A percentile compares a stretch with the other conserved stretches of the same genome.
phyloP scores from a whole-genome alignment of 257 asterid species.

The Ehretia macrophylla region DNA sequence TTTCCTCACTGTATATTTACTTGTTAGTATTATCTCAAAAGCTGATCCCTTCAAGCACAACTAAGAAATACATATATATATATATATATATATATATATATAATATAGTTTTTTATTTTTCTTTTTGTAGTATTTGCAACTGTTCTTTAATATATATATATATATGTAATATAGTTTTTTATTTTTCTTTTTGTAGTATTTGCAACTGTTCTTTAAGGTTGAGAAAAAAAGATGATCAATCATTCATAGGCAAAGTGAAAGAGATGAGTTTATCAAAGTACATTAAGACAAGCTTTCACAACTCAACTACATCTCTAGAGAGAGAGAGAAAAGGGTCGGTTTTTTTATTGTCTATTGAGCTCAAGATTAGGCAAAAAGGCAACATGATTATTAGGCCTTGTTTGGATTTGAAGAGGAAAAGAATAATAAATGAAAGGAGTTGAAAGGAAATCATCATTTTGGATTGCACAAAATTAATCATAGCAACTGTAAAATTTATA shows the following conservation, averaged over 20 bases:
- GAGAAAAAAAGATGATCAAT: not conserved
- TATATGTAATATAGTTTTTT: too few relatives aligned
- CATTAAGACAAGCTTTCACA: constrained; percentile 16
- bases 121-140: not conserved
- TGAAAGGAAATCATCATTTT: not conserved
- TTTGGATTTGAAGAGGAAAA: too few relatives aligned
- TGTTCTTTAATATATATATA: not conserved
- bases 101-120: too few relatives aligned
- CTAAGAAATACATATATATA: too few relatives aligned
- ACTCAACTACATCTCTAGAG: constrained; percentile 4
- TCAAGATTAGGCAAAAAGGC: not conserved
- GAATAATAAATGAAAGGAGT: not conserved
- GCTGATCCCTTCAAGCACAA: too few relatives aligned
- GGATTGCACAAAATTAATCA: too few relatives aligned
- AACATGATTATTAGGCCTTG: too few relatives aligned
- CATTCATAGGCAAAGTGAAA: constrained; percentile 10
- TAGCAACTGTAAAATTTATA: too few relatives aligned
- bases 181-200: not conserved
- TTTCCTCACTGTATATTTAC: not conserved
- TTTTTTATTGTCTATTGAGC: not conserved
- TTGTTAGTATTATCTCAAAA: constrained; percentile 3
- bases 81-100: not conserved
- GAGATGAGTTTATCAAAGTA: constrained; percentile 8
- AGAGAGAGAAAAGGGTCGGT: not conserved
- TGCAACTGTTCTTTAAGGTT: not conserved